A percentile compares a stretch with the other conserved stretches of the same genome.
These are phyloP conservation scores for Trichoderma atroviride DNA, from an alignment of 2,329 filamentous ascomycete species.

Conservation along the genomic window DNA sequence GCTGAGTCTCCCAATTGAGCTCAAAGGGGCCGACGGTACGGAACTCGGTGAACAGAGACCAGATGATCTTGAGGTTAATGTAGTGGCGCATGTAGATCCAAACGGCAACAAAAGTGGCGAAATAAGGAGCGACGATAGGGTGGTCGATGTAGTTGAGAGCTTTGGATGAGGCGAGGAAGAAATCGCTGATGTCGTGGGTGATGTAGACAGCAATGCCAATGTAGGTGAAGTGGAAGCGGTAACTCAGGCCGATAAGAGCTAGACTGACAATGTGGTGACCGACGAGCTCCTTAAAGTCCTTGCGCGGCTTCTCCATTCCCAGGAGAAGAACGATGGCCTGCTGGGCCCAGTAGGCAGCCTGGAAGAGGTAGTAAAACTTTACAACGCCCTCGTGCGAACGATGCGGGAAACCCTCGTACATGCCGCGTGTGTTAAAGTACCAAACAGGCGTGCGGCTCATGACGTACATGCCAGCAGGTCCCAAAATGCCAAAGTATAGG, in stretches of 20 bases:
- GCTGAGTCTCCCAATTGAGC: slow-evolving; percentile 73
- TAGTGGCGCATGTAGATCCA: slow-evolving; percentile 93
- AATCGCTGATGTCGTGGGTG: slow-evolving; percentile 91
- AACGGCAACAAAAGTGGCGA: slow-evolving; percentile 74
- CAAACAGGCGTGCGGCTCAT: slow-evolving; percentile 90
- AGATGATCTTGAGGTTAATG: slow-evolving; percentile 76
- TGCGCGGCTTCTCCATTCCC: slow-evolving; percentile 87
- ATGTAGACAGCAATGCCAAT: slow-evolving; percentile 93
- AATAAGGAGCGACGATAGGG: slow-evolving; percentile 78
- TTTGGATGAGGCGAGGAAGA: slow-evolving; percentile 94
- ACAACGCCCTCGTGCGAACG: slow-evolving; percentile 75
- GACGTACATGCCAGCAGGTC: slow-evolving; percentile 83
- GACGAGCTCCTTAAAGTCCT: slow-evolving; percentile 93
- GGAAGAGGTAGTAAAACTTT: slow-evolving; percentile 95
- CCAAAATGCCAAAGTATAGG: slow-evolving; percentile 82
- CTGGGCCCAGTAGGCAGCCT: slow-evolving; percentile 94
- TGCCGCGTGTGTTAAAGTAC: slow-evolving; percentile 90
- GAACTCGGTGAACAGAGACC: slow-evolving; percentile 75
- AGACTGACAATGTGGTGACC: slow-evolving; percentile 90
- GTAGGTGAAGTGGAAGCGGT: slow-evolving; percentile 95
- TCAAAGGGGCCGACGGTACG: slow-evolving; percentile 73
- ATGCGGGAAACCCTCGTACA: slow-evolving; percentile 90
- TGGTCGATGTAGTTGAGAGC: slow-evolving; percentile 87
- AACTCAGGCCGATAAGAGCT: slow-evolving; percentile 80
- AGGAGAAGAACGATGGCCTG: slow-evolving; percentile 86